These are phyloP conservation scores for Ligustrum vulgare DNA, from an alignment of 257 asterid species.

Conservation along the genomic window DNA sequence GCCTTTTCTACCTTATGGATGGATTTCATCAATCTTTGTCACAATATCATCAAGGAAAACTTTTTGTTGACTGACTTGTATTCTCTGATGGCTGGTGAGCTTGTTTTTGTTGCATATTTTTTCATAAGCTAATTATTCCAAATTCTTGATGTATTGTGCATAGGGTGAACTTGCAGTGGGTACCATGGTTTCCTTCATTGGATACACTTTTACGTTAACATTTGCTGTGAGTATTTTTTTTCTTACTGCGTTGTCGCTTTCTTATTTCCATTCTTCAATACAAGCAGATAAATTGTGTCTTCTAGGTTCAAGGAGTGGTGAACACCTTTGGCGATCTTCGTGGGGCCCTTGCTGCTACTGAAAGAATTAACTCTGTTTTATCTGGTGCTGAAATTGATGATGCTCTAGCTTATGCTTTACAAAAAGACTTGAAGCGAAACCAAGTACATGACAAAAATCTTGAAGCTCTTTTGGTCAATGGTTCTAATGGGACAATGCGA, in stretches of 20 bases:
- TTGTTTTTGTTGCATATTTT: conserved; percentile 11
- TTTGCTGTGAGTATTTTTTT: conserved; percentile 76
- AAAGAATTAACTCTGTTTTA: conserved; percentile 84
- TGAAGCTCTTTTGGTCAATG: conserved; percentile 50
- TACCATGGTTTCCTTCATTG: conserved; percentile 90
- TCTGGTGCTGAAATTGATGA: conserved; percentile 78
- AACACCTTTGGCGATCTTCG: conserved; percentile 98
- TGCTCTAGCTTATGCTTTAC: conserved; percentile 76
- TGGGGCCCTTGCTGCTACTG: conserved; percentile 91
- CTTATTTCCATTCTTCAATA: conserved; percentile 12
- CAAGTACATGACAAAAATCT: conserved; percentile 50
- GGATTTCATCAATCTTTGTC: not conserved
- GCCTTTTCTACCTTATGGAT: conserved; percentile 21
- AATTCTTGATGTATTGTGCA: conserved; percentile 29
- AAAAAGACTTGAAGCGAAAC: conserved; percentile 64
- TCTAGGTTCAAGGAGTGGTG: conserved; percentile 95
- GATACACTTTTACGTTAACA: conserved; percentile 88
- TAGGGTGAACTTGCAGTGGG: conserved; percentile 96
- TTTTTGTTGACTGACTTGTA: not conserved
- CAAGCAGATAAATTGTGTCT: conserved; percentile 10
- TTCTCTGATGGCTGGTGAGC: conserved; percentile 1
- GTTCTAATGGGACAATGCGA: conserved; percentile 39
- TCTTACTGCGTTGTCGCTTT: conserved; percentile 6
- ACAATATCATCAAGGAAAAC: not conserved
- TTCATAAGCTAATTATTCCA: conserved; percentile 5